A percentile compares a stretch with the other conserved stretches of the same genome.
phyloP scores from a whole-genome alignment of 176 grass and related monocot species.

The Hsuehochloa calcarea region DNA sequence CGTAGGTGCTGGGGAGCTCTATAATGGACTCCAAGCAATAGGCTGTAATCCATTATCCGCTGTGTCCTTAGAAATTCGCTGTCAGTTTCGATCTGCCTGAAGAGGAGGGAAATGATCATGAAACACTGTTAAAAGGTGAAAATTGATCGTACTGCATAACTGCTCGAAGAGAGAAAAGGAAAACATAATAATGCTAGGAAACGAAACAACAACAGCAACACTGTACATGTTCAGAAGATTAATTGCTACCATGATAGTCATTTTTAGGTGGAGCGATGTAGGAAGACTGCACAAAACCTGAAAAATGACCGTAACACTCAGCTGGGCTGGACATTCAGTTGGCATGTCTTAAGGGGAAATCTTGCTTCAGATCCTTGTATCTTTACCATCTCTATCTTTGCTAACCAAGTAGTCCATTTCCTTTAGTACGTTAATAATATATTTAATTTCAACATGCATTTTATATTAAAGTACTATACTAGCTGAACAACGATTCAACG shows the following conservation, averaged over 20 bases:
- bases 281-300: background rate
- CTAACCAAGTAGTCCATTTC: background rate
- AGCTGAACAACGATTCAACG: background rate
- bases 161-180: background rate
- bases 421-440: background rate
- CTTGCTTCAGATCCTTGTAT: background rate
- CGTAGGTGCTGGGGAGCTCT: conserved; percentile 85
- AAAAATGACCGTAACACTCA: background rate
- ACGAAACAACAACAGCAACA: background rate
- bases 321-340: background rate
- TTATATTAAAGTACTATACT: background rate
- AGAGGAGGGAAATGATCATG: background rate
- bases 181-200: background rate
- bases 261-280: background rate
- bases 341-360: background rate
- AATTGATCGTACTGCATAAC: background rate
- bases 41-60: conserved; percentile 97
- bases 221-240: background rate
- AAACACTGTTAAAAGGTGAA: conserved; percentile 4
- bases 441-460: background rate
- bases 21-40: conserved; percentile 94
- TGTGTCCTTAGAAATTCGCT: conserved; percentile 80
- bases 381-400: background rate
- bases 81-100: conserved; percentile 88
- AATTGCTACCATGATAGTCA: background rate